Percentiles rank a stretch among this genome's conserved stretches.
Conservation (phyloP, 169 alveolate genomes). For the Cryptosporidium canis region DNA sequence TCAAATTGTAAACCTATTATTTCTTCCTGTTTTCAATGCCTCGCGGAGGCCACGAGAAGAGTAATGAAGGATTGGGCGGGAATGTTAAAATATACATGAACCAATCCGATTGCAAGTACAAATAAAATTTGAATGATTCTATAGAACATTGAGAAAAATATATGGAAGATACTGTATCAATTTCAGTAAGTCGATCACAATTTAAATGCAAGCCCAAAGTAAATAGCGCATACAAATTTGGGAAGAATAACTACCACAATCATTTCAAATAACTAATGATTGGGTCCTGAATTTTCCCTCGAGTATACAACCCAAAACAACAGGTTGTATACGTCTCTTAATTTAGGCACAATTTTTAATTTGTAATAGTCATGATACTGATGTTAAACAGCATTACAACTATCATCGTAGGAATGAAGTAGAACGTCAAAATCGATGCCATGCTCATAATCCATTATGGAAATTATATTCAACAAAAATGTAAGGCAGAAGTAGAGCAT, state of each 20-base stretch:
- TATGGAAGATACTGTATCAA: too few species aligned
- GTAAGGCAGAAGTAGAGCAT: neutral
- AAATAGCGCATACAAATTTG: neutral
- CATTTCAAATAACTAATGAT: neutral
- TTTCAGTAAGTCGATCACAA: too few species aligned
- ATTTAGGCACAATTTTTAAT: neutral
- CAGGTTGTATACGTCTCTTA: neutral
- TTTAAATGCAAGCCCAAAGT: neutral
- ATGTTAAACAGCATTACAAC: neutral
- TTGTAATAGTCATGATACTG: neutral
- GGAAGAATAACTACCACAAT: constrained; percentile 21
- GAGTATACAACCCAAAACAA: neutral
- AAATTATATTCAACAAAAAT: neutral
- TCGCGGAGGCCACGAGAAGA: neutral
- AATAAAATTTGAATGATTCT: too few species aligned
- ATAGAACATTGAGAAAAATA: too few species aligned
- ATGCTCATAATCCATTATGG: too few species aligned
- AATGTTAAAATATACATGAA: neutral
- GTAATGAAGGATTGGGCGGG: neutral
- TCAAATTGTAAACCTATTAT: neutral
- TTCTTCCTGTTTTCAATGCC: neutral
- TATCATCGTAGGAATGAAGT: neutral
- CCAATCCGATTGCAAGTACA: too few species aligned
- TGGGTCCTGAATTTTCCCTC: constrained; percentile 32
- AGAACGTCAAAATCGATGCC: neutral